These are phyloP conservation scores for Mentha longifolia DNA, from an alignment of 257 asterid genomes.

Conservation along the genomic window DNA sequence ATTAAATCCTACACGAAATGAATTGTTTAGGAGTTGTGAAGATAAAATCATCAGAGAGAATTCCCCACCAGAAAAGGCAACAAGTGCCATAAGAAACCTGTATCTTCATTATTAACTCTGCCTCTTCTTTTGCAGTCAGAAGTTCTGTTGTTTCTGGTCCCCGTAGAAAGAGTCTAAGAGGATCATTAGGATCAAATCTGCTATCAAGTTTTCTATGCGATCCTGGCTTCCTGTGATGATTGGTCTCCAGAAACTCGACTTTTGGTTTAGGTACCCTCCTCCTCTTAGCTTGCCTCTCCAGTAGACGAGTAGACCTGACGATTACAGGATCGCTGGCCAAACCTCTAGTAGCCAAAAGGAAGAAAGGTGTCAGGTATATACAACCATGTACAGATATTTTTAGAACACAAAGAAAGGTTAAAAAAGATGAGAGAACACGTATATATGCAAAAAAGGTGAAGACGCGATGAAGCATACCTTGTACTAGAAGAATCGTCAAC, in stretches of 20 bases:
- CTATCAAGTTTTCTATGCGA: conserved; percentile 44
- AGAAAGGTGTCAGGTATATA: conserved; percentile 8
- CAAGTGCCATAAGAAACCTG: conserved; percentile 56
- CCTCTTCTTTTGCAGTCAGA: conserved; percentile 73
- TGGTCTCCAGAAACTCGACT: conserved; percentile 49
- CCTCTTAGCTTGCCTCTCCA: conserved; percentile 67
- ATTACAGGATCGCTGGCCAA: conserved; percentile 40
- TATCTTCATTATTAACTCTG: conserved; percentile 65
- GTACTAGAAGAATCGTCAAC: conserved; percentile 41
- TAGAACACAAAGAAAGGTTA: neutral
- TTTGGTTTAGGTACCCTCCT: conserved; percentile 54
- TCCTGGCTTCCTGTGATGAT: conserved; percentile 44
- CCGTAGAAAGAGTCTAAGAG: conserved; percentile 61
- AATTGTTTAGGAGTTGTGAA: conserved; percentile 23
- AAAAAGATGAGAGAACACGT: neutral
- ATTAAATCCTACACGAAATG: conserved; percentile 53
- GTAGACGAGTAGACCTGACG: conserved; percentile 78
- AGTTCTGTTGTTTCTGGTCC: conserved; percentile 79
- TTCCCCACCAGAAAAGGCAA: conserved; percentile 16
- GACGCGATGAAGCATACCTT: conserved; percentile 45
- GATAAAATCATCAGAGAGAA: conserved; percentile 16
- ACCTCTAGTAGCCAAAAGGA: conserved; percentile 42
- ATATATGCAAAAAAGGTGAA: conserved; percentile 6
- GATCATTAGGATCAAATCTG: conserved; percentile 59
- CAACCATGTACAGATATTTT: conserved; percentile 18